These are phyloP conservation scores for Solanum chacoense DNA, from an alignment of 305 asterid genomes.

Conservation along the genomic window DNA sequence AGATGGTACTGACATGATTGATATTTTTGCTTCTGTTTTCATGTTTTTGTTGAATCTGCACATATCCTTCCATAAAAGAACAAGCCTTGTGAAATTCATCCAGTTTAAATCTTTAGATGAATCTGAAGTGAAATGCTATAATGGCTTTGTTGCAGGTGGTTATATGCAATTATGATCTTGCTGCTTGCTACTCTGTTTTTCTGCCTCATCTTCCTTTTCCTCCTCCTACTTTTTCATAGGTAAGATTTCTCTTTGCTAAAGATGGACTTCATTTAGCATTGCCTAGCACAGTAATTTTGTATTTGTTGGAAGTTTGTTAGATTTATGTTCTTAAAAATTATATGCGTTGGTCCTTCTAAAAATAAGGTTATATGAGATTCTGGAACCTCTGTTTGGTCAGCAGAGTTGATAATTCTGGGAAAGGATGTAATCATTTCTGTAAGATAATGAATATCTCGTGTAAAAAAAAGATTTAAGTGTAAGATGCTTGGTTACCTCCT, in stretches of 20 bases:
- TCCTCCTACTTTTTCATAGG: conserved; percentile 85
- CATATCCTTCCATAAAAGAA: not conserved
- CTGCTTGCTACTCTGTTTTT: conserved; percentile 54
- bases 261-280: not conserved
- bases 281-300: not conserved
- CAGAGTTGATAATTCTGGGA: not conserved
- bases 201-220: conserved; percentile 55
- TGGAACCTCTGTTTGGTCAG: not conserved
- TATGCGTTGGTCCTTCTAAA: not conserved
- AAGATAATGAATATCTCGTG: not conserved
- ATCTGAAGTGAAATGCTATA: not conserved
- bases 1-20: not conserved
- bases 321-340: not conserved
- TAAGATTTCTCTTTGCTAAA: conserved; percentile 11
- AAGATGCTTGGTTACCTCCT: not conserved
- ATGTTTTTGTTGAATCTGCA: not conserved
- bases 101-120: not conserved
- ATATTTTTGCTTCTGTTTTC: not conserved
- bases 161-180: conserved; percentile 47
- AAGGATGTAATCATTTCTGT: not conserved
- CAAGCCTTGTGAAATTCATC: not conserved
- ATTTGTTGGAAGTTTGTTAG: not conserved
- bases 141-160: conserved; percentile 58
- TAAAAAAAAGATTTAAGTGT: not conserved
- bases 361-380: not conserved